Percentiles rank a stretch among this genome's conserved stretches.
These are phyloP conservation scores for Wickerhamiella dianesei DNA, from an alignment of 805 yeast genomes.

Conservation along the genomic window DNA sequence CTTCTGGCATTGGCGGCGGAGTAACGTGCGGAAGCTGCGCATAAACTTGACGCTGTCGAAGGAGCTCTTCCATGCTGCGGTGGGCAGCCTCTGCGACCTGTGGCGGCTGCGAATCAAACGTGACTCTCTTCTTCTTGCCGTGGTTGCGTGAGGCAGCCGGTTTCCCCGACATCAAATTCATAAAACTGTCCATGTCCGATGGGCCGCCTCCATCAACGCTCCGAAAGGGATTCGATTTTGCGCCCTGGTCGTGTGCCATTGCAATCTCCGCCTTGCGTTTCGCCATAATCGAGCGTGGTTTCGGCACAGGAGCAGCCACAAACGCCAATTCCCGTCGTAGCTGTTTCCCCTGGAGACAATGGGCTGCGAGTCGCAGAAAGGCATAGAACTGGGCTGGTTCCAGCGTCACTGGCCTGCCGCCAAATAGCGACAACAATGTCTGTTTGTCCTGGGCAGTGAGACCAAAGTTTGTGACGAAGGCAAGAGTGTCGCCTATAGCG, in stretches of 20 bases:
- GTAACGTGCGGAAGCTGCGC: conserved; percentile 18
- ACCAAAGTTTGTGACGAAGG: conserved; percentile 65
- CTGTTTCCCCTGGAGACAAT: conserved; percentile 39
- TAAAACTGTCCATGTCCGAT: conserved; percentile 71
- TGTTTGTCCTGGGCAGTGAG: conserved; percentile 39
- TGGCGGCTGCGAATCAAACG: conserved; percentile 27
- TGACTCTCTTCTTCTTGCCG: conserved; percentile 24
- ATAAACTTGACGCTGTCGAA: conserved; percentile 21
- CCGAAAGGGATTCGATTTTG: conserved; percentile 19
- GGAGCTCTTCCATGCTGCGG: conserved; percentile 26
- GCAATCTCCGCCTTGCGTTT: conserved; percentile 28
- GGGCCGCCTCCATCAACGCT: conserved; percentile 24
- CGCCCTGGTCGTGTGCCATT: background rate
- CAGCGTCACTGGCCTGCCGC: conserved; percentile 34
- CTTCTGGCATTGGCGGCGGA: conserved; percentile 8
- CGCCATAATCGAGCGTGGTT: conserved; percentile 65
- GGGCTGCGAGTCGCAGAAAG: conserved; percentile 64
- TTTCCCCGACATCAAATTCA: conserved; percentile 67
- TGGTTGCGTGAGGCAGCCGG: conserved; percentile 7
- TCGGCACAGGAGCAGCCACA: conserved; percentile 52
- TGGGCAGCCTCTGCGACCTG: conserved; percentile 30
- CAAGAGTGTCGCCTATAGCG: conserved; percentile 61
- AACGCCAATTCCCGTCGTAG: conserved; percentile 31
- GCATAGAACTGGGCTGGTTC: conserved; percentile 90
- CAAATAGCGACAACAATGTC: conserved; percentile 22